Base-by-base conservation (phyloP, 2,329 filamentous ascomycete genomes). In the Exophiala spinifera region DNA sequence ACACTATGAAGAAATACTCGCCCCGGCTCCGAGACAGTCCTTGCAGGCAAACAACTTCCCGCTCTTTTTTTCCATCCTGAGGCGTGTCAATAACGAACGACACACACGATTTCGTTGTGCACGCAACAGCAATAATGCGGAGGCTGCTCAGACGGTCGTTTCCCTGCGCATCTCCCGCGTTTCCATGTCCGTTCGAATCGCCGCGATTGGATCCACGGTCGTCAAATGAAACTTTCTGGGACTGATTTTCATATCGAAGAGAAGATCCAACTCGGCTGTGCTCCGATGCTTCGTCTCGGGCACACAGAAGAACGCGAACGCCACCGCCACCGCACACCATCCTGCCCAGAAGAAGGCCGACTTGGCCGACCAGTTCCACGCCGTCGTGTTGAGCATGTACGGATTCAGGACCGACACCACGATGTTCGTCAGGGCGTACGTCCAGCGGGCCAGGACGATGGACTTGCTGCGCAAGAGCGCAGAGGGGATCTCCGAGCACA, bases 381-480 rank as follows among this genome's bases (percentile, higher is more conserved):
- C 74, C 1, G 61, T 62, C 1, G 64, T 63, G 14, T 63, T 66
- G n/a, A 67, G 58, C 52, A 61, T 62, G 13, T 61, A 59, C 6
- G 65, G 64, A 1, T 59, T 63, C 23, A 64, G 51, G 3, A 60
- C 51, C 1, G 63, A 60, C n/a, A 65, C 72, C 14, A 73, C 60
- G 31, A 83, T 77, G 42, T 74, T 73, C 13, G 67, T 64, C 3
- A 79, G 65, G 56, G 82, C 79, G 65, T 81, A 82, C 10, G 73
- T 63, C 40, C 70, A 74, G 14, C 79, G 73, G 0, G 78, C 78
- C 13, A 82, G 66, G 7, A 77, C 78, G 10, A 82, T 76, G 1
- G 79, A 79, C 69, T 81, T 77, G n/a, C 75, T 72, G 51, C 79
- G 78, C 23, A 82, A 74, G 5, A 79, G 73, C 0, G 77, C 77